These are phyloP conservation scores for Vicia sativa DNA, from an alignment of 306 rosid species.

Conservation along the genomic window DNA sequence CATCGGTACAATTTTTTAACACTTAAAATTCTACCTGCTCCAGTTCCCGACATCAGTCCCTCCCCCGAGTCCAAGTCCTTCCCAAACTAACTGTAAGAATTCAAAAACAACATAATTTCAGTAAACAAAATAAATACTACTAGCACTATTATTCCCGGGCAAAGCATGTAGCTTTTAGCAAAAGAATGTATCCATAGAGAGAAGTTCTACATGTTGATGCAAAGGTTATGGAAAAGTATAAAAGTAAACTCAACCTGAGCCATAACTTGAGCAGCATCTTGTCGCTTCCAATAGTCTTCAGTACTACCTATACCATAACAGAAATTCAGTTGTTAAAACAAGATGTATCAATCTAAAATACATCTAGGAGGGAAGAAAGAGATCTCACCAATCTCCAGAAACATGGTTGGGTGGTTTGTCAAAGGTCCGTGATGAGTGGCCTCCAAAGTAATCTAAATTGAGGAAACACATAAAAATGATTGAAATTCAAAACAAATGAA, in stretches of 20 bases:
- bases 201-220: conserved; percentile 25
- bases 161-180: conserved; percentile 15
- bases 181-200: conserved; percentile 9
- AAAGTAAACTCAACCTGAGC: conserved; percentile 66
- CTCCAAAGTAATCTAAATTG: conserved; percentile 84
- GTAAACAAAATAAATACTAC: conserved; percentile 16
- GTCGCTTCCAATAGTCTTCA: conserved; percentile 95
- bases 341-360: conserved; percentile 20
- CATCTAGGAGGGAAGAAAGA: conserved; percentile 25
- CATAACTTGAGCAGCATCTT: conserved; percentile 88
- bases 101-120: conserved; percentile 24
- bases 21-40: conserved; percentile 61
- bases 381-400: conserved; percentile 84
- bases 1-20: background rate
- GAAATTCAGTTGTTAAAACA: conserved; percentile 18
- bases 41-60: conserved; percentile 83
- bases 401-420: conserved; percentile 81
- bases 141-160: background rate
- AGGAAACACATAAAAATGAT: conserved; percentile 29
- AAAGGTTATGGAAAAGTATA: conserved; percentile 30
- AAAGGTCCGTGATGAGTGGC: conserved; percentile 96
- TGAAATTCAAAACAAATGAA: background rate
- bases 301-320: conserved; percentile 73
- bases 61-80: conserved; percentile 97
- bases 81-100: conserved; percentile 79